Conservation (phyloP, 2,329 filamentous ascomycete genomes). For the Nemania sp. region DNA sequence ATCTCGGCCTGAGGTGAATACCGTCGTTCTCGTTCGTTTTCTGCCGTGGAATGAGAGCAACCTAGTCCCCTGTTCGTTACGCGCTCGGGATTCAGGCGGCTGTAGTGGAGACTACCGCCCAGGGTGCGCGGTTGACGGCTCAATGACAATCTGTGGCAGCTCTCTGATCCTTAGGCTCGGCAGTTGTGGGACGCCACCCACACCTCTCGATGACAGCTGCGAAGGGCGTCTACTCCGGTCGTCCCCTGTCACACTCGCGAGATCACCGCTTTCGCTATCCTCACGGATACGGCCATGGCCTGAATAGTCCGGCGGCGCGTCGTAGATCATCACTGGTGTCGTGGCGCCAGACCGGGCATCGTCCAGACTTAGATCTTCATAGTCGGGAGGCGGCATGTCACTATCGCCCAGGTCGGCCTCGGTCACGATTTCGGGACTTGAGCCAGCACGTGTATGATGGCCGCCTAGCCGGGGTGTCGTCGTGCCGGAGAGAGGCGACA, state of each 20-base stretch:
- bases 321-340: conserved; percentile 47
- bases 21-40: background rate
- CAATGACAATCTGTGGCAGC: conserved; percentile 63
- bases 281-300: conserved; percentile 33
- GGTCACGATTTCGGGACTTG: conserved; percentile 55
- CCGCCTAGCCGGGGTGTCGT: conserved; percentile 46
- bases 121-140: conserved; percentile 53
- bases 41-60: background rate
- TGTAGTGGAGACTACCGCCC: conserved; percentile 16
- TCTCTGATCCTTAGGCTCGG: conserved; percentile 55
- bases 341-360: conserved; percentile 46
- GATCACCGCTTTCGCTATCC: conserved; percentile 34
- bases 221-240: conserved; percentile 31
- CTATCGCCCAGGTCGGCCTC: conserved; percentile 56
- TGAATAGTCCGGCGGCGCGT: conserved; percentile 58
- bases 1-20: background rate
- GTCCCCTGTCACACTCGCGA: conserved; percentile 23
- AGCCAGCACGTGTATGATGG: conserved; percentile 49
- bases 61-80: background rate
- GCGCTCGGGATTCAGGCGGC: background rate
- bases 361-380: conserved; percentile 54
- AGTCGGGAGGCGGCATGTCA: conserved; percentile 57
- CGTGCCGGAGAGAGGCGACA: conserved; percentile 47
- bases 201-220: conserved; percentile 41
- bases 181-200: conserved; percentile 51